These are phyloP conservation scores for Citrus unshiu DNA, from an alignment of 345 rosid species.

Conservation along the genomic window DNA sequence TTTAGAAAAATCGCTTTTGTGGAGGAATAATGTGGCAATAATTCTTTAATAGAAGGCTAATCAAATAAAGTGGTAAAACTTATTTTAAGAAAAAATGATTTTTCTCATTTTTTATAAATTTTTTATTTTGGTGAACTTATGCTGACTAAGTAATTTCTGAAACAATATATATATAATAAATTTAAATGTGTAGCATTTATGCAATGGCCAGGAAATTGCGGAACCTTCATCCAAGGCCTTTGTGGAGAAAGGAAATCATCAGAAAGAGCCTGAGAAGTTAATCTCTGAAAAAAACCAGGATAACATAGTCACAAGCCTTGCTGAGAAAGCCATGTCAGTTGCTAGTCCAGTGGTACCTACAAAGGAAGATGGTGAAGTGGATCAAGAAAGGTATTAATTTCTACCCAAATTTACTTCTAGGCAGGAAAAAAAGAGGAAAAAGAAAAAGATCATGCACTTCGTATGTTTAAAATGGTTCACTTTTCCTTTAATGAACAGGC, in stretches of 20 bases:
- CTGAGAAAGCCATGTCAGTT: conserved; percentile 93
- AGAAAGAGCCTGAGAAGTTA: conserved; percentile 34
- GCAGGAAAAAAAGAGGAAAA: neutral
- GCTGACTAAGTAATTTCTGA: neutral
- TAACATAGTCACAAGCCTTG: conserved; percentile 67
- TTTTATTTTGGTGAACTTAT: neutral
- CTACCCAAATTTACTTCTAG: neutral
- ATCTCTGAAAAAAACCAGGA: conserved; percentile 37
- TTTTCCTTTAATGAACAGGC: conserved; percentile 41
- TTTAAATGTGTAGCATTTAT: too few species aligned
- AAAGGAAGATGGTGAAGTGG: conserved; percentile 86
- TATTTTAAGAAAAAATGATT: neutral
- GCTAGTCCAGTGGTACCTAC: conserved; percentile 97
- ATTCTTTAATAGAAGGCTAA: neutral
- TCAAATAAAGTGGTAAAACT: too few species aligned
- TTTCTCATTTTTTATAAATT: neutral
- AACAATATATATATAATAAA: too few species aligned
- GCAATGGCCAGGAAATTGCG: conserved; percentile 14
- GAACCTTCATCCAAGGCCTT: conserved; percentile 30
- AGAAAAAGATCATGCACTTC: neutral
- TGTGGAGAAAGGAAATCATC: conserved; percentile 30
- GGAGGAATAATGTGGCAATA: neutral
- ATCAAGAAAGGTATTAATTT: conserved; percentile 72
- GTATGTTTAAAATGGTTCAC: conserved; percentile 9
- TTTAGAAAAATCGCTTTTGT: neutral